Conservation (phyloP, 2,329 filamentous ascomycete species). For the Pseudogymnoascus destructans region DNA sequence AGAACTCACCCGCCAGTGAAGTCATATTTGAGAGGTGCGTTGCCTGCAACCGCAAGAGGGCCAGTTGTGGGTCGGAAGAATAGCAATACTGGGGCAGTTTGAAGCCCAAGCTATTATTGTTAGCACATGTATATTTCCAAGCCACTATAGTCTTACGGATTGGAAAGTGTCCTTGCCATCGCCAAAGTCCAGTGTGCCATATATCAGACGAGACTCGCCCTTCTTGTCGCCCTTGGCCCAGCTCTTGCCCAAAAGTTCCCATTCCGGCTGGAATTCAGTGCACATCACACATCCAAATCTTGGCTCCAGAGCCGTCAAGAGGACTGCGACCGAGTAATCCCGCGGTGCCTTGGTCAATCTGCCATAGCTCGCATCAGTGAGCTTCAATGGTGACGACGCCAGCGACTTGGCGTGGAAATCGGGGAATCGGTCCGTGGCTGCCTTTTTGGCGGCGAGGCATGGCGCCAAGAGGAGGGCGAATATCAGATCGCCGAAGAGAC, state of each 20-base stretch:
- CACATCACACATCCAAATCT: constrained; percentile 80
- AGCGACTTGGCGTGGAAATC: constrained; percentile 57
- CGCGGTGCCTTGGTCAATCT: constrained; percentile 64
- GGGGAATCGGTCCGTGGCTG: constrained; percentile 52
- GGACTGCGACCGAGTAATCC: constrained; percentile 69
- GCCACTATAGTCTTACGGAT: constrained; percentile 44
- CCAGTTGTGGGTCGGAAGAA: constrained; percentile 78
- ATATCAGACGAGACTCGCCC: constrained; percentile 59
- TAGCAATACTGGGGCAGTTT: constrained; percentile 84
- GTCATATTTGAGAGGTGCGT: constrained; percentile 66
- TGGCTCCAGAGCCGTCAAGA: constrained; percentile 75
- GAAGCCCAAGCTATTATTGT: constrained; percentile 61
- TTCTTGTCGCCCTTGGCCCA: constrained; percentile 78
- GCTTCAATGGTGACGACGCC: constrained; percentile 54
- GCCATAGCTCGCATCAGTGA: constrained; percentile 63
- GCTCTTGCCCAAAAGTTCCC: constrained; percentile 72
- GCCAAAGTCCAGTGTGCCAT: constrained; percentile 75
- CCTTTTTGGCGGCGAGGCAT: constrained; percentile 51
- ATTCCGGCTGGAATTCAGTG: constrained; percentile 85
- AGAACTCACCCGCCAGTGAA: constrained; percentile 61
- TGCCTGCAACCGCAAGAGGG: constrained; percentile 57
- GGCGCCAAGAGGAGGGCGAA: constrained; percentile 48
- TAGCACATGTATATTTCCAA: constrained; percentile 10
- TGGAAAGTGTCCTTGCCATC: constrained; percentile 78
- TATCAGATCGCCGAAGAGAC: constrained; percentile 49